Evolutionary conservation across 768 basidiomycete genomes (phyloP).

Genomic region (Pluteus cervinus): DNA sequence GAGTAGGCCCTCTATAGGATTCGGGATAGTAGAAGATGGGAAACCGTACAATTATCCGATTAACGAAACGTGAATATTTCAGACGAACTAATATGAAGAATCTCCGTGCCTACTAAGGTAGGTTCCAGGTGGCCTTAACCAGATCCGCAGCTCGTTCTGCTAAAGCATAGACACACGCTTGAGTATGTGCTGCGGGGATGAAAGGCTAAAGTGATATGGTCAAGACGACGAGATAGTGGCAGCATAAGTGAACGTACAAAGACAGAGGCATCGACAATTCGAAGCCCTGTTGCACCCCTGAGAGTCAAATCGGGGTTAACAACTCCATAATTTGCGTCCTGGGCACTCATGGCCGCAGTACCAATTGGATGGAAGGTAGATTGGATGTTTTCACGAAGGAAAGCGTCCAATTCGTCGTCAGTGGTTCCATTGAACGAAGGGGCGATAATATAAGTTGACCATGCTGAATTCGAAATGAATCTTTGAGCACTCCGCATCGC

Average conservation of each 20-base stretch:
- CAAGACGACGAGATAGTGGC: not conserved
- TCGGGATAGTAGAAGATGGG: too few species aligned
- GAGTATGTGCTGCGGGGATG: constrained; percentile 14
- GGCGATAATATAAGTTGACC: constrained; percentile 14
- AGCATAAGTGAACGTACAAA: constrained; percentile 12
- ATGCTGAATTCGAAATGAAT: constrained; percentile 16
- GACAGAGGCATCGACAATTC: constrained; percentile 29
- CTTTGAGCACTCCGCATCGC: constrained; percentile 9
- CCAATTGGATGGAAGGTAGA: constrained; percentile 19
- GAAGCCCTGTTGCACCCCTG: constrained; percentile 22
- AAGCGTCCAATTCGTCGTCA: constrained; percentile 15
- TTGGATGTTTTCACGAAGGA: constrained; percentile 8
- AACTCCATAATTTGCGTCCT: constrained; percentile 19
- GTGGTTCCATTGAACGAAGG: constrained; percentile 17
- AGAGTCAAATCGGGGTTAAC: constrained; percentile 25
- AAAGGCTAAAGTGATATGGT: constrained; percentile 9
- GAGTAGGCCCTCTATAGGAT: too few species aligned
- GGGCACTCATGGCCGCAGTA: constrained; percentile 23
- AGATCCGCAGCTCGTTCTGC: constrained; percentile 19
- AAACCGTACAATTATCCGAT: too few species aligned
- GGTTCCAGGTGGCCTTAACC: constrained; percentile 10
- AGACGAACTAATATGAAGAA: too few species aligned
- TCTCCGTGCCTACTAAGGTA: too few species aligned
- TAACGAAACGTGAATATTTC: too few species aligned
- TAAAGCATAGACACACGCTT: constrained; percentile 13